Evolutionary conservation across 495 filamentous ascomycete genomes (phyloP).

Genomic region (Trichoderma orchidacearum): DNA sequence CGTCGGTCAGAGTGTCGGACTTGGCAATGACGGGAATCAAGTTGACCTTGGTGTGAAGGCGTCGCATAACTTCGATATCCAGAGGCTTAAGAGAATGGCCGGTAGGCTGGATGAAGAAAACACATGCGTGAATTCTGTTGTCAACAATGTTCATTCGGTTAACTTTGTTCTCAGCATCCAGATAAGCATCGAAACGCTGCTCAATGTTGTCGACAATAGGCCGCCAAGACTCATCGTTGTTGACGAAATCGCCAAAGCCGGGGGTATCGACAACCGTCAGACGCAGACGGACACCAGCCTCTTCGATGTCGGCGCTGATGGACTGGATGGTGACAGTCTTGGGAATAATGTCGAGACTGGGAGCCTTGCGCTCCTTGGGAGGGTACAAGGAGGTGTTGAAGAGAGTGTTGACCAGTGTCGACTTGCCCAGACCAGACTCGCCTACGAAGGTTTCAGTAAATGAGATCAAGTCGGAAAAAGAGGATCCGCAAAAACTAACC

Average conservation of each 20-base stretch:
- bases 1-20: conserved; percentile 93
- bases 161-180: conserved; percentile 99
- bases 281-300: conserved; percentile 94
- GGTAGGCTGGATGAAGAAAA: conserved; percentile 98
- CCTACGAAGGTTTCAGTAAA: conserved; percentile 52
- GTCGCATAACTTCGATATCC: conserved; percentile 98
- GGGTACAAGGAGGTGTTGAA: conserved; percentile 99
- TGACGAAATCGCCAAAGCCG: conserved; percentile 97
- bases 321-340: conserved; percentile 99
- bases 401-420: conserved; percentile 94
- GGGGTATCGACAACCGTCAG: conserved; percentile 96
- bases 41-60: conserved; percentile 99
- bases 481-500: conserved; percentile 41
- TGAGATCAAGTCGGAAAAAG: neutral
- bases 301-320: conserved; percentile 96
- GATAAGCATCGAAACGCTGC: conserved; percentile 92
- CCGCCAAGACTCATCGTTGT: conserved; percentile 98
- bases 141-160: conserved; percentile 99
- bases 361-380: conserved; percentile 92
- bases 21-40: conserved; percentile 98
- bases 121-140: conserved; percentile 95
- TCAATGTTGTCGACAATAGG: conserved; percentile 99
- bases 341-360: conserved; percentile 93
- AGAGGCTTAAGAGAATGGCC: conserved; percentile 98
- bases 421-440: conserved; percentile 98